Percentiles rank a stretch among this genome's conserved stretches.
Conservation (phyloP, 2,329 filamentous ascomycete species). For the Aspergillus pseudoterreus region DNA sequence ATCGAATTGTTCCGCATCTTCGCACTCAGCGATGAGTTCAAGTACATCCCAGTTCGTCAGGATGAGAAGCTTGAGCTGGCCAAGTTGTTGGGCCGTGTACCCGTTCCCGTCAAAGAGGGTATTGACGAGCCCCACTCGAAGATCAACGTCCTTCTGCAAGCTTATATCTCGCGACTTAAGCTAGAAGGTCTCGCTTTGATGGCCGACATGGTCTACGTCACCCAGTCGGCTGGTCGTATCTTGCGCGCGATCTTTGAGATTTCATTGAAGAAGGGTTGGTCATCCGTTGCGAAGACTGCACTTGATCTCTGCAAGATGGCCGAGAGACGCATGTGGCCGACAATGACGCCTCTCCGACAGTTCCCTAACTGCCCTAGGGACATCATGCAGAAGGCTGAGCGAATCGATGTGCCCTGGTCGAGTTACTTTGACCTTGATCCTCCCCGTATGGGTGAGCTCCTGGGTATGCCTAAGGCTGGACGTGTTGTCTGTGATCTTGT, state of each 20-base stretch:
- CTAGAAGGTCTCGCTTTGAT: conserved; percentile 92
- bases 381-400: conserved; percentile 85
- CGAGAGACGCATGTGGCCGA: conserved; percentile 99
- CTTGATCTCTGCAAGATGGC: conserved; percentile 98
- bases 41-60: conserved; percentile 95
- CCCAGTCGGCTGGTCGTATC: conserved; percentile 94
- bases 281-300: conserved; percentile 85
- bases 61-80: conserved; percentile 96
- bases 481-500: conserved; percentile 81
- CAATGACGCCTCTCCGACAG: conserved; percentile 92
- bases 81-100: conserved; percentile 83
- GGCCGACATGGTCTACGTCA: conserved; percentile 98
- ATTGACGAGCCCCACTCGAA: conserved; percentile 96
- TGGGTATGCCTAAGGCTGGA: conserved; percentile 86
- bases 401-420: conserved; percentile 88
- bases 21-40: conserved; percentile 94
- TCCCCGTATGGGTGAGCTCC: conserved; percentile 89
- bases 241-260: conserved; percentile 95
- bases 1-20: conserved; percentile 98
- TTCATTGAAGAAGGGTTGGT: conserved; percentile 94
- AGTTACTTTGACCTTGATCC: conserved; percentile 96
- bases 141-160: conserved; percentile 95
- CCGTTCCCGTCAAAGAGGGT: conserved; percentile 94
- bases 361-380: conserved; percentile 80
- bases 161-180: conserved; percentile 91